These are phyloP conservation scores for Hymenoscyphus scutula DNA, from an alignment of 2,329 filamentous ascomycete genomes.

Conservation along the genomic window DNA sequence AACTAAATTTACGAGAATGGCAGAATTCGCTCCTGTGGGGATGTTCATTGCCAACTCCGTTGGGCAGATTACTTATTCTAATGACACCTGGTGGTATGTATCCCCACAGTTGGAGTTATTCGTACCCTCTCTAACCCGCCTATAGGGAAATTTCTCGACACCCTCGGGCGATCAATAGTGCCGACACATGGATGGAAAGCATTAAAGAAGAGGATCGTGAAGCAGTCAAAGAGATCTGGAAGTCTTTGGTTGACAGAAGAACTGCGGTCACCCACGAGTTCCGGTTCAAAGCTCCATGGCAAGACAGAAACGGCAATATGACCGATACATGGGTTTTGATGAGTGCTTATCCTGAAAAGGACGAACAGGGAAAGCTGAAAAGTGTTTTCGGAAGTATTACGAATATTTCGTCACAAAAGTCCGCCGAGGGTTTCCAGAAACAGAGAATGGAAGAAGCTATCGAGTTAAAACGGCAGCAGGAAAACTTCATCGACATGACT, in stretches of 20 bases:
- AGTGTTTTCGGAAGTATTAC: conserved; percentile 79
- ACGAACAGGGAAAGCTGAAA: conserved; percentile 62
- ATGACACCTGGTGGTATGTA: conserved; percentile 63
- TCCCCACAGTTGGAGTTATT: background rate
- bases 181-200: conserved; percentile 69
- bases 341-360: conserved; percentile 71
- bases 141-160: conserved; percentile 65
- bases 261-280: conserved; percentile 69
- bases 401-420: conserved; percentile 83
- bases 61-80: conserved; percentile 74
- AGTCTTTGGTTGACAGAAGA: conserved; percentile 57
- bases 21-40: conserved; percentile 78
- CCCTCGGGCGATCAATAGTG: conserved; percentile 54
- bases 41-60: conserved; percentile 77
- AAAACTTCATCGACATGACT: conserved; percentile 73
- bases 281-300: conserved; percentile 67
- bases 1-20: conserved; percentile 79
- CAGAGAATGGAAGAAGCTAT: conserved; percentile 76
- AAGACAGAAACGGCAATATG: conserved; percentile 55
- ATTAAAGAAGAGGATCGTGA: conserved; percentile 65
- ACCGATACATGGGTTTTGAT: conserved; percentile 76
- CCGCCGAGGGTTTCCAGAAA: conserved; percentile 77
- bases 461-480: conserved; percentile 70
- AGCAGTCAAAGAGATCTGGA: conserved; percentile 60
- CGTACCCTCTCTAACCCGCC: background rate